Base-by-base conservation (phyloP, 1,284 basidiomycete genomes). In the Fomitiporia mediterranea region DNA sequence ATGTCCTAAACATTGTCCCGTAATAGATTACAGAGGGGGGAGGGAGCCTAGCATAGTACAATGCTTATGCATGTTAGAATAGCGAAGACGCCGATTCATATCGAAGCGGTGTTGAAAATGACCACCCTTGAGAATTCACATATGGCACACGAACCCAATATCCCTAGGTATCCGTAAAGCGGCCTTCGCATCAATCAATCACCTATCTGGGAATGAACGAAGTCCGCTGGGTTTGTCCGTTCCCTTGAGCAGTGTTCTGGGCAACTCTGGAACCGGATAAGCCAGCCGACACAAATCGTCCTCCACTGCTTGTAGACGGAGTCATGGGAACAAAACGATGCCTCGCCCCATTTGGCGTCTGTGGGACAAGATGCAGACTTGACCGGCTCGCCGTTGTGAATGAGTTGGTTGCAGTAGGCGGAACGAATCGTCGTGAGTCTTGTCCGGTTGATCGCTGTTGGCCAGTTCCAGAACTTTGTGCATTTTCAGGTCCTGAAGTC, bases 351-450 rank as follows among this genome's bases (percentile, higher is more conserved):
- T 17, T 44, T 17, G 55, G 55, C 25, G 48, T 56, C 11, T 48
- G 25, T 15, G 55, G 39, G 3, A 44, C 28, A 13, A 38, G 48
- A 13, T 35, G 44, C n/a, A 19, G 4, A 23, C 17, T 55, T 34
- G 53, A 49, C 32, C 8, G 13, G 19, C 19, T 21, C n/a, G 30
- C 9, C 1, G 11, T 23, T 17, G 37, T 17, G 5, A 11, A 15
- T 4, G 39, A 32, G 15, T n/a, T 28, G 6, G 47, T 5, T 9
- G 54, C 47, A 8, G 21, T 25, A 19, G 56, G 44, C 32, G 52
- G 56, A 17, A 50, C 38, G 30, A 58, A 58, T 2, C 52, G 51
- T 15, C 42, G 56, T 15, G 48, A 44, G 7, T 38, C 48, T 28
- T 52, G 55, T 3, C 17, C 40, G 25, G 37, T n/a, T 17, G 25